Base-by-base conservation (phyloP, 176 grass and related monocot species). In the Aegilops speltoides region DNA sequence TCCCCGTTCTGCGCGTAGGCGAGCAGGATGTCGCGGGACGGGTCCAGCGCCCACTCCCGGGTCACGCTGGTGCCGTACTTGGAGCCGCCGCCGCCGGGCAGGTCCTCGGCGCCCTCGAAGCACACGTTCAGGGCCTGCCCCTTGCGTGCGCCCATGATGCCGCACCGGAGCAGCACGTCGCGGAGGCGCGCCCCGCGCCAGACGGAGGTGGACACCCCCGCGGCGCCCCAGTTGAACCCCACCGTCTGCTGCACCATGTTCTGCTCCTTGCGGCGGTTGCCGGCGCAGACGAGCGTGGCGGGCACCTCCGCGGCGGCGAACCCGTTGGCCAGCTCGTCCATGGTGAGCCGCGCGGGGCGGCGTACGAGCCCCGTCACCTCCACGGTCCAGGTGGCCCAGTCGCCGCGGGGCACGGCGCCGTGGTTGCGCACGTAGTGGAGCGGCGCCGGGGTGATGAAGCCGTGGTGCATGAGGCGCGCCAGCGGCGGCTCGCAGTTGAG, bases 341-440 rank as follows among this genome's bases (percentile, higher is more conserved):
- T 92, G 73, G 89, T 92, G 68, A 98, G 3, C 29, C 88, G 48
- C 8, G 77, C 3, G 0, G 93, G 93, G 0, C 86, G 89, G 56
- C 52, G 60, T 0, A 98, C 93, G 15, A 98, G 85, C 11, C 96
- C 96, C 1, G 91, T 94, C 36, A 98, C 68, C 73, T 98, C 96
- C 0, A 98, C 57, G 20, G 86, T 79, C 96, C 96, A 95, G 2
- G 91, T 82, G 13, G 77, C 7, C 96, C 93, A 95, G 50, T 92
- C 80, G 0, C 52, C 96, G 0, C 60, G 38, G 0, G 93, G 96
- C 10, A 98, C 96, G 13, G 72, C 4, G 41, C 96, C 96, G 83
- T 98, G 96, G 91, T 98, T 98, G 74, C 96, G 91, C 22, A 98
- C 96, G 89, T 98, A 98, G 83, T 98, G 96, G 32, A 98, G 83